Conservation (phyloP, 2,329 filamentous ascomycete species). For the Neofusicoccum cordaticola region DNA sequence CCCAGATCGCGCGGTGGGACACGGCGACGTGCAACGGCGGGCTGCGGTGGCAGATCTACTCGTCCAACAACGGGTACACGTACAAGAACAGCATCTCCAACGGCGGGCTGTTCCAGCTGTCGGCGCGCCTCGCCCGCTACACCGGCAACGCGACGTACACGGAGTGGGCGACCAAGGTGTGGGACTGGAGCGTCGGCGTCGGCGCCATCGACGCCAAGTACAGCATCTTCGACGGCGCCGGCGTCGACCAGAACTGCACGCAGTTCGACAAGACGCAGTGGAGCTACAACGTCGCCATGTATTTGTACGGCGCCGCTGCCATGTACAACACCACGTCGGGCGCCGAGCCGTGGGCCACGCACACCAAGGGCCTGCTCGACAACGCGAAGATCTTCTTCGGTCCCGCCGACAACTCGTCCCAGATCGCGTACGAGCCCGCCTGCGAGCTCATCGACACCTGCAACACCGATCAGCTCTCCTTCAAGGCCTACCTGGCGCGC, state of each 20-base stretch:
- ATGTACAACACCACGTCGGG: conserved; percentile 52
- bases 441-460: conserved; percentile 48
- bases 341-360: conserved; percentile 55
- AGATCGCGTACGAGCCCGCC: conserved; percentile 46
- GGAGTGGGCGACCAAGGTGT: conserved; percentile 69
- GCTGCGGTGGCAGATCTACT: conserved; percentile 81
- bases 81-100: conserved; percentile 61
- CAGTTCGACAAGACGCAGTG: conserved; percentile 44
- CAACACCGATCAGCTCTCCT: conserved; percentile 47
- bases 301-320: conserved; percentile 45
- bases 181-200: conserved; percentile 52
- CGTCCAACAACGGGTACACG: conserved; percentile 66
- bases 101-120: conserved; percentile 57
- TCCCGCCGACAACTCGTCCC: conserved; percentile 50
- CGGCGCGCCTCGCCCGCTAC: conserved; percentile 69
- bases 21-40: conserved; percentile 65
- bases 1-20: conserved; percentile 71
- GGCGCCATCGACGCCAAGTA: conserved; percentile 52
- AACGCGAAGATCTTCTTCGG: conserved; percentile 56
- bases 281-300: conserved; percentile 48
- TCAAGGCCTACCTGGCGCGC: conserved; percentile 44
- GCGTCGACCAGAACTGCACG: conserved; percentile 43
- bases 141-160: conserved; percentile 77
- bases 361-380: conserved; percentile 60
- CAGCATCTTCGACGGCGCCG: conserved; percentile 46